Percentiles rank a stretch among this genome's conserved stretches.
phyloP scores from a whole-genome alignment of 106 monocot genomes.

The Dioscorea zingiberensis region DNA sequence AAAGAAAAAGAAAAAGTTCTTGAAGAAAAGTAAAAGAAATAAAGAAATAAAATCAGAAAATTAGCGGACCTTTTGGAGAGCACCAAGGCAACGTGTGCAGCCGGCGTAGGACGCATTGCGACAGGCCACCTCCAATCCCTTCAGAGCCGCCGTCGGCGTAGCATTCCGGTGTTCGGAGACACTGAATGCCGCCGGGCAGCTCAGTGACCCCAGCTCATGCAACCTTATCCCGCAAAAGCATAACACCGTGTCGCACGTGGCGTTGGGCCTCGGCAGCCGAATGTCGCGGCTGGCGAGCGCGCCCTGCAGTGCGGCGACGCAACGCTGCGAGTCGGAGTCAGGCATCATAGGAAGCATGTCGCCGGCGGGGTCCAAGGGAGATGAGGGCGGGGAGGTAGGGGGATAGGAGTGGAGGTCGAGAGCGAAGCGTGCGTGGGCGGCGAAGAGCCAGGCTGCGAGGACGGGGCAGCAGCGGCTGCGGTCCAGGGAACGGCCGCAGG shows the following conservation, averaged over 20 bases:
- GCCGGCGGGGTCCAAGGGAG: slow-evolving; percentile 1
- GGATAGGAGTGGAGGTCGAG: slow-evolving; percentile 19
- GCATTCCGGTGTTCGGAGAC: slow-evolving; percentile 17
- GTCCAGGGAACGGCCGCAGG: slow-evolving; percentile 70
- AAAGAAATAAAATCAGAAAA: too few relatives aligned
- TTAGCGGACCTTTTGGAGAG: slow-evolving; percentile 71
- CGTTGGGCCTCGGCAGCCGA: slow-evolving; percentile 51
- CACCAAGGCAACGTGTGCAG: slow-evolving; percentile 73
- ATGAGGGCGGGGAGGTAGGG: not conserved
- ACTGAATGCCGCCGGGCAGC: slow-evolving; percentile 68
- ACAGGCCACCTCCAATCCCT: slow-evolving; percentile 60
- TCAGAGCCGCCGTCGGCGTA: slow-evolving; percentile 58
- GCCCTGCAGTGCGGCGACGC: slow-evolving; percentile 63
- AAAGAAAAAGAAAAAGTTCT: too few relatives aligned
- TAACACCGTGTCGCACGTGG: slow-evolving; percentile 76
- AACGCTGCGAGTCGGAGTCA: slow-evolving; percentile 78
- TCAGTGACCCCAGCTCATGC: slow-evolving; percentile 77
- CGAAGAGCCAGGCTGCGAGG: slow-evolving; percentile 93
- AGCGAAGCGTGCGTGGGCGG: slow-evolving; percentile 70
- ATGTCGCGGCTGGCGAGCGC: slow-evolving; percentile 50
- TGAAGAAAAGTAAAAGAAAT: too few relatives aligned
- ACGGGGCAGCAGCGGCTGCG: slow-evolving; percentile 94
- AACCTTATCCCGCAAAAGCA: slow-evolving; percentile 96
- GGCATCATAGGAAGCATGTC: slow-evolving; percentile 52
- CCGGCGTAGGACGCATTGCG: slow-evolving; percentile 83